Percentiles rank a stretch among this genome's conserved stretches.
phyloP scores from a whole-genome alignment of 1,139 yeast genomes.

The Suhomyces guaymorum region DNA sequence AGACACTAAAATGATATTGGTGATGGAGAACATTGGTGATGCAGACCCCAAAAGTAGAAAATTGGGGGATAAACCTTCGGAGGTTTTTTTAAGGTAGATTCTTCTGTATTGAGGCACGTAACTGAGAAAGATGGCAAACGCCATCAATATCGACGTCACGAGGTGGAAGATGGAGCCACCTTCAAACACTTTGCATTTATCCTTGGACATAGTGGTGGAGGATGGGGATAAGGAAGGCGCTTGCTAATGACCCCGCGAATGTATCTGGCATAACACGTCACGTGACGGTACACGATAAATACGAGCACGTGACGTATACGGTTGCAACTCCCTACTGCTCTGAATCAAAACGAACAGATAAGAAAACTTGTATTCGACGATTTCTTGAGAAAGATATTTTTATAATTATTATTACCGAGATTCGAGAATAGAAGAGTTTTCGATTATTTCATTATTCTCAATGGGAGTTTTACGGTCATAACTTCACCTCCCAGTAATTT shows the following conservation, averaged over 20 bases:
- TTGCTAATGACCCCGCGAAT: background rate
- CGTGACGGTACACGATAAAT: too few relatives aligned
- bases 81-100: slow-evolving; percentile 57
- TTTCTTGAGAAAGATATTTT: too few relatives aligned
- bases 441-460: too few relatives aligned
- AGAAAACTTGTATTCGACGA: too few relatives aligned
- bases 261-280: background rate
- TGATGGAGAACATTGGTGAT: slow-evolving; percentile 68
- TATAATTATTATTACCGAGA: too few relatives aligned
- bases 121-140: slow-evolving; percentile 70
- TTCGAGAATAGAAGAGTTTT: too few relatives aligned
- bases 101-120: slow-evolving; percentile 76
- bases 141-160: slow-evolving; percentile 51
- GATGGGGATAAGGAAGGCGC: background rate
- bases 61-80: slow-evolving; percentile 79
- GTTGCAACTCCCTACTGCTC: too few relatives aligned
- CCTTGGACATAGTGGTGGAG: slow-evolving; percentile 4
- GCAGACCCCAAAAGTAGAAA: slow-evolving; percentile 72
- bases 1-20: slow-evolving; percentile 67
- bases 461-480: slow-evolving; percentile 22
- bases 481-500: slow-evolving; percentile 22
- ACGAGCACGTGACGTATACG: too few relatives aligned
- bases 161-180: slow-evolving; percentile 51
- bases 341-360: too few relatives aligned
- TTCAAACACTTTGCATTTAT: slow-evolving; percentile 42